Evolutionary conservation across 1,139 yeast genomes (phyloP), one percentile per base, ranked within the genome.

Genomic region (Suhomyces kunorum): DNA sequence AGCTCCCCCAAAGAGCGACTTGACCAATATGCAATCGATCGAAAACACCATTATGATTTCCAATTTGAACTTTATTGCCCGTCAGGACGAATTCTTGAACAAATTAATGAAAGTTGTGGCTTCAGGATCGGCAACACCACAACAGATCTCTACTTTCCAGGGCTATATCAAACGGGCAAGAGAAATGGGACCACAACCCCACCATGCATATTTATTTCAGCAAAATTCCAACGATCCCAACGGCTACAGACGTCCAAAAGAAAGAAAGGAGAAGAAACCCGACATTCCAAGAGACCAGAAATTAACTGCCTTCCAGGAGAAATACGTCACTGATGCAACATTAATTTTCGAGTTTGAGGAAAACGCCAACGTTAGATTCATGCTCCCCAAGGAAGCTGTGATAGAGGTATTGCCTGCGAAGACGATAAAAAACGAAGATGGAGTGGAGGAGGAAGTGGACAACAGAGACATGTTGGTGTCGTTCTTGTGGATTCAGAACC

Each of bases 291-390:
- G 64, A 48, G 78, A 75, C 43, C 79, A 72, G 36, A 80, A 78
- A 50, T 61, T 84, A 39, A 84, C 92, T 0, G 83, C 89, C 0
- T 84, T 85, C 51, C 95, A 85, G 54, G 90, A 83, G 50, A 74
- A 79, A 54, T 85, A 85, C 54, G 65, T 78, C 28, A 63, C 75
- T 29, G 78, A 80, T 53, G 89, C 95, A 0, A 85, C 87, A 36
- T 61, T 92, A 34, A 81, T 89, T 11, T 83, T 92, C 61, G 98
- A 92, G 60, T 90, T 82, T 63, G 76, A 76, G 28, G 98, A 92
- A 52, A 83, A 83, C 57, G 78, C 94, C 0, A 76, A 83, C 39
- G 83, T 83, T 8, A 73, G 98, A 41, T 90, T 78, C 53, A 64
- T 76, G 44, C 55, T 90, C 2, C 97, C 98, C 0, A 82, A 82